Base-by-base conservation (phyloP, 805 yeast genomes). In the Candida xyloterini region DNA sequence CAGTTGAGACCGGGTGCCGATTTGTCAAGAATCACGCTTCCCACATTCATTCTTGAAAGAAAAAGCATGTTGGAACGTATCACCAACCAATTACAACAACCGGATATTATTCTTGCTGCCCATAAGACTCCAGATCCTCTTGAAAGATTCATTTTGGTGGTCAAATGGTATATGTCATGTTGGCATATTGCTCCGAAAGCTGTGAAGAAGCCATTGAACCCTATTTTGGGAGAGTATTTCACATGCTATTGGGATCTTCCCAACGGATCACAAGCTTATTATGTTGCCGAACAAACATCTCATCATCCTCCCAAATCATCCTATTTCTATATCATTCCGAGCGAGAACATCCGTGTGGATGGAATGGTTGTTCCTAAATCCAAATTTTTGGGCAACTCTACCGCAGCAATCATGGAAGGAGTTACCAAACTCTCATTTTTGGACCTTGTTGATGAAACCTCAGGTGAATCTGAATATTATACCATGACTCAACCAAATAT, bases 151-250 rank as follows among this genome's bases (percentile, higher is more conserved):
- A 56, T 87, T 6, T 66, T 76, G 30, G 81, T 91, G 7, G 81
- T 84, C 15, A 78, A 79, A 55, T 91, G 96, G 96, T 93, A 93
- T 60, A 71, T 93, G 62, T 78, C 96, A 3, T 88, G 95, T 33
- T 93, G 98, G 98, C 97, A 93, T 59, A 93, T 93, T 60, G 93
- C 97, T 1, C 99, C 98, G 21, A 91, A 91, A 59, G 99, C 98
- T 3, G 99, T 93, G 11, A 93, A 93, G 61, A 93, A 93, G 63
- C 99, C 99, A 0, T 70, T 93, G 55, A 93, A 93, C 58, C 99
- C 99, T 1, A 88, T 93, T 6, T 60, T 93, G 18, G 97, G 98
- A 22, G 99, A 93, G 60, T 74, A 83, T 50, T 93, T 87, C 62
- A 76, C 87, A 15, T 83, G 96, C 56, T 90, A 84, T 60, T 93